phyloP scores from a whole-genome alignment of 2,329 filamentous ascomycete genomes.

The Exophiala phaeomuriformis region DNA sequence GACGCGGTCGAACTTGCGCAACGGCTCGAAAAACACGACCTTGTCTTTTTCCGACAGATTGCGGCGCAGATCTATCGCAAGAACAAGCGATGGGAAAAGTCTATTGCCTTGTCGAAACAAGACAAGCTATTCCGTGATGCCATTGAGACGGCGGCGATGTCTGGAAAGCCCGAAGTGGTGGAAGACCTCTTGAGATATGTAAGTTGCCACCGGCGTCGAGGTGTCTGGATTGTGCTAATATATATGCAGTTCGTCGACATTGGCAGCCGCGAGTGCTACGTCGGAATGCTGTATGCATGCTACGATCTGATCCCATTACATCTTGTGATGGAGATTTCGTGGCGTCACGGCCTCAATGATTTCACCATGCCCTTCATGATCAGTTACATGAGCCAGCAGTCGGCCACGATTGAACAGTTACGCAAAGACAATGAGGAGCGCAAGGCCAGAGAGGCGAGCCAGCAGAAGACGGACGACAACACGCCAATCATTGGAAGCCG shows the following conservation, averaged over 20 bases:
- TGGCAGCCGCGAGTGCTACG: constrained; percentile 96
- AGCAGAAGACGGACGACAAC: constrained; percentile 86
- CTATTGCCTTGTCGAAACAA: constrained; percentile 93
- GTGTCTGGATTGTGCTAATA: constrained; percentile 31
- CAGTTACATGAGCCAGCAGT: constrained; percentile 90
- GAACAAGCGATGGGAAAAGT: constrained; percentile 99
- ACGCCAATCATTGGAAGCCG: constrained; percentile 86
- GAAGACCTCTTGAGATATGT: constrained; percentile 95
- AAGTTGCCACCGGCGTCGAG: constrained; percentile 47
- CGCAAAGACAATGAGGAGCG: constrained; percentile 96
- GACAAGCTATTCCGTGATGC: constrained; percentile 99
- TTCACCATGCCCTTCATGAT: constrained; percentile 99
- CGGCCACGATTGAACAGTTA: constrained; percentile 70
- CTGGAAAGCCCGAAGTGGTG: constrained; percentile 81
- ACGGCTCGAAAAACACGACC: constrained; percentile 90
- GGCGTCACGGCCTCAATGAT: constrained; percentile 88
- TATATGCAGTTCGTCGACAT: constrained; percentile 84
- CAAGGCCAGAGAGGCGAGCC: constrained; percentile 62
- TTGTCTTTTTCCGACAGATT: constrained; percentile 99
- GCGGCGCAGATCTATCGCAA: constrained; percentile 98
- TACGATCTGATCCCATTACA: constrained; percentile 94
- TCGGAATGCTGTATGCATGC: constrained; percentile 98
- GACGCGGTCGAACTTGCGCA: constrained; percentile 87
- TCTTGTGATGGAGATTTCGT: constrained; percentile 89
- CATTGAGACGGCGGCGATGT: constrained; percentile 93